These are phyloP conservation scores for Lachnellula subtilissima DNA, from an alignment of 2,329 filamentous ascomycete genomes.

Conservation along the genomic window DNA sequence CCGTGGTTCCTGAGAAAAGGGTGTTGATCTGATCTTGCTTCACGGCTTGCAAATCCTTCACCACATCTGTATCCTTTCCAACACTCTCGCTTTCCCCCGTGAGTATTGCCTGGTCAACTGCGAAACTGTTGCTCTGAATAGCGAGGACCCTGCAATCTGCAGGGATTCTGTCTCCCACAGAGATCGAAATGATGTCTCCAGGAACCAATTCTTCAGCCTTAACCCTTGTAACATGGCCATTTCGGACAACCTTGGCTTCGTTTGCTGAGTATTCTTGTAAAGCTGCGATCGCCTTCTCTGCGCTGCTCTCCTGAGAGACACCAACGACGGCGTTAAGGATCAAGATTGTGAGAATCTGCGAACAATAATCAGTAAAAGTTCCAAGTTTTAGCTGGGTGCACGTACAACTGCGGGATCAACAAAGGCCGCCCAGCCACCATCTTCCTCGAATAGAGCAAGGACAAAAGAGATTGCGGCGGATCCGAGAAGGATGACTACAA, in stretches of 20 bases:
- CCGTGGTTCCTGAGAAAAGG: constrained; percentile 96
- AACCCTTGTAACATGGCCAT: constrained; percentile 70
- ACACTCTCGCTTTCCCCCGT: constrained; percentile 98
- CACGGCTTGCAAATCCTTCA: constrained; percentile 79
- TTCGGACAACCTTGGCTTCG: constrained; percentile 85
- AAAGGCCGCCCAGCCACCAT: constrained; percentile 93
- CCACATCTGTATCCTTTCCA: constrained; percentile 66
- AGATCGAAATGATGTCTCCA: constrained; percentile 82
- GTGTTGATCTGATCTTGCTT: constrained; percentile 98
- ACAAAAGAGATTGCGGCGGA: constrained; percentile 93
- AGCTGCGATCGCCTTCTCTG: constrained; percentile 96
- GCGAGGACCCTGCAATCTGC: constrained; percentile 87
- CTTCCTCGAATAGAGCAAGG: constrained; percentile 86
- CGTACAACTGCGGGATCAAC: constrained; percentile 91
- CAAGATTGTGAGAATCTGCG: constrained; percentile 88
- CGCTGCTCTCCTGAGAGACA: constrained; percentile 97
- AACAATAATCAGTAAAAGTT: constrained; percentile 12
- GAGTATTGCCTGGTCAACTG: constrained; percentile 92
- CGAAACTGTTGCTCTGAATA: constrained; percentile 96
- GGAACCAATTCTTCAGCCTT: constrained; percentile 97
- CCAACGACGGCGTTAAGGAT: constrained; percentile 96
- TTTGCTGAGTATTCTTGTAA: constrained; percentile 99
- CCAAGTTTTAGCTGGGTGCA: constrained; percentile 24
- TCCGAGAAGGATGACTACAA: constrained; percentile 89
- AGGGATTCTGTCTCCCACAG: constrained; percentile 88